These are phyloP conservation scores for Penicillium sp. DNA, from an alignment of 2,329 filamentous ascomycete genomes.

Conservation along the genomic window DNA sequence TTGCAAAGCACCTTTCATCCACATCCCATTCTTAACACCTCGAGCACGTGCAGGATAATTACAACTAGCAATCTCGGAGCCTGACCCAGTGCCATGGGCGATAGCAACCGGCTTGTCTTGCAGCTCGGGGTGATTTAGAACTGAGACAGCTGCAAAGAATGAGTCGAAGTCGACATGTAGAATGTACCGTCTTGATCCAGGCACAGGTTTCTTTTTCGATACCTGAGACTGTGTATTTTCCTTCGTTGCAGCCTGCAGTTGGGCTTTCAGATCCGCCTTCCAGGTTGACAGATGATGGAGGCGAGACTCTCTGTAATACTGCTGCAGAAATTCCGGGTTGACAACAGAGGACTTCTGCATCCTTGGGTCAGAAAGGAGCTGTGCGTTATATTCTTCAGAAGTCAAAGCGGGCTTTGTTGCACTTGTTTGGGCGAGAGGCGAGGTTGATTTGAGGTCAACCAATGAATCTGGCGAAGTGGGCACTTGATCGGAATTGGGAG, in stretches of 20 bases:
- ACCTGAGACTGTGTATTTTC: slow-evolving; percentile 59
- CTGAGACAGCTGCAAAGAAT: slow-evolving; percentile 93
- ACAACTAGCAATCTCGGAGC: slow-evolving; percentile 95
- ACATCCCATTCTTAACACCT: slow-evolving; percentile 97
- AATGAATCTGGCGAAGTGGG: not conserved
- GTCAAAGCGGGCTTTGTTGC: slow-evolving; percentile 58
- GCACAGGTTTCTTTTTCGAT: slow-evolving; percentile 53
- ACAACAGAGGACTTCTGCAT: slow-evolving; percentile 86
- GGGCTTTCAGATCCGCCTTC: slow-evolving; percentile 91
- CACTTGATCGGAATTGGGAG: not conserved
- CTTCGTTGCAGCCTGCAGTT: slow-evolving; percentile 75
- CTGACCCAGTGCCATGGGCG: slow-evolving; percentile 79
- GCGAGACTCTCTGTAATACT: slow-evolving; percentile 92
- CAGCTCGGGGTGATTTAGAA: slow-evolving; percentile 73
- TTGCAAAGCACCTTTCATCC: slow-evolving; percentile 89
- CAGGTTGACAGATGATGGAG: slow-evolving; percentile 93
- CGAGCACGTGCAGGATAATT: slow-evolving; percentile 87
- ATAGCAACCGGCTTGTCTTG: slow-evolving; percentile 80
- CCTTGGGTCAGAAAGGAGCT: slow-evolving; percentile 77
- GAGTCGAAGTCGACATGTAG: slow-evolving; percentile 98
- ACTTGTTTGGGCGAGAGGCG: slow-evolving; percentile 8
- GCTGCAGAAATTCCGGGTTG: slow-evolving; percentile 88
- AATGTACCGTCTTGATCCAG: slow-evolving; percentile 73
- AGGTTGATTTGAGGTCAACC: not conserved
- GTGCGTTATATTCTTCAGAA: slow-evolving; percentile 88